phyloP scores from a whole-genome alignment of 495 filamentous ascomycete genomes.

The Aspergillus leporis region DNA sequence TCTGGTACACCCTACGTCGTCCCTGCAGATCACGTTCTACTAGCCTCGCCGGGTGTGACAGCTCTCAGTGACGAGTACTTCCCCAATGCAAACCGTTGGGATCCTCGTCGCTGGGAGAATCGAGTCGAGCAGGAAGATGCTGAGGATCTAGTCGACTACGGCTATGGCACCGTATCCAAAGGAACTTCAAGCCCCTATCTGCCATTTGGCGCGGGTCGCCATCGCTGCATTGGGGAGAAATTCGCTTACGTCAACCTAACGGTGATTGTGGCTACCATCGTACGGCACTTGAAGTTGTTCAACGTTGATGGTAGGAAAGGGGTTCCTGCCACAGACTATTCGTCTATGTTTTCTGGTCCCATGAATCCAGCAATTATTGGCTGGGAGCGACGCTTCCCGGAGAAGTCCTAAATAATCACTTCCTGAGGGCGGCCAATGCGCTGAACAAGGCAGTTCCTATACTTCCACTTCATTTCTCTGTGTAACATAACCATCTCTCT shows the following conservation, averaged over 20 bases:
- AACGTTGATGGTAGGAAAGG: conserved; percentile 67
- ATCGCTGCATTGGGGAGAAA: conserved; percentile 95
- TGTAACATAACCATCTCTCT: neutral
- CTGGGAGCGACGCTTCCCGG: conserved; percentile 60
- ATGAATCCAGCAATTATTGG: conserved; percentile 62
- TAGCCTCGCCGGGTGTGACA: conserved; percentile 80
- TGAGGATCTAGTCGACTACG: conserved; percentile 81
- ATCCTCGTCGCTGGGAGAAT: conserved; percentile 84
- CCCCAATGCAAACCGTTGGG: conserved; percentile 76
- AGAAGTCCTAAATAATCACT: conserved; percentile 4
- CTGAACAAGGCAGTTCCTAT: neutral
- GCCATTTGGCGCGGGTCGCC: conserved; percentile 90
- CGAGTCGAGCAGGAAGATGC: conserved; percentile 50
- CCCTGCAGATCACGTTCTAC: conserved; percentile 71
- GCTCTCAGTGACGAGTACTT: conserved; percentile 71
- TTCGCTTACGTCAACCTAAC: conserved; percentile 92
- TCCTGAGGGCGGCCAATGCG: neutral
- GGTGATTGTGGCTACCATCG: conserved; percentile 78
- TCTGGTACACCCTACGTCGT: conserved; percentile 78
- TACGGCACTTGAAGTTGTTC: conserved; percentile 72
- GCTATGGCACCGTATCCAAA: conserved; percentile 90
- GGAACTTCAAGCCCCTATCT: conserved; percentile 85
- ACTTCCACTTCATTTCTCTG: neutral
- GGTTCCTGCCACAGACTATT: conserved; percentile 83
- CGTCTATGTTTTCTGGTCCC: conserved; percentile 56